Evolutionary conservation across 1,284 basidiomycete species (phyloP), one percentile per base, ranked within the genome.

Genomic region (Athelia psychrophila): DNA sequence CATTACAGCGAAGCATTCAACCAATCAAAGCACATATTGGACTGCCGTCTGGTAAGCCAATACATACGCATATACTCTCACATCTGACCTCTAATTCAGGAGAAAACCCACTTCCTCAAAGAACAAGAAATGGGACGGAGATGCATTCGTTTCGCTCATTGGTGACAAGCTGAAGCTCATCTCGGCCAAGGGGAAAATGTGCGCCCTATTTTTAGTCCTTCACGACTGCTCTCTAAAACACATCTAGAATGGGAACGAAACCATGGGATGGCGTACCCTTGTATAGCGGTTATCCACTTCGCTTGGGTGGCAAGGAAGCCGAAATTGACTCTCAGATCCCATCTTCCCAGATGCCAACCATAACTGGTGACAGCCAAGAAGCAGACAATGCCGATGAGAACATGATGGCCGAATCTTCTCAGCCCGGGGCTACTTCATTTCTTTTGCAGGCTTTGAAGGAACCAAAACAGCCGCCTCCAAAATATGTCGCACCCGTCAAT

Each of bases 101-200:
- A 78, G 93, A 22, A 90, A 87, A 60, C 84, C 83, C 6, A 87
- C 91, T 62, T 74, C 73, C 20, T 86, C 80, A 67, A 95, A 94
- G 71, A 83, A 94, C 64, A 93, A 93, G 67, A 93, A 86, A 1
- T 95, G 93, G 93, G 92, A 95, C 59, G 90, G 88, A 2, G 86
- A 88, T 59, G 86, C 79, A 3, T 88, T 76, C 60, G 70, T 91
- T 15, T 78, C 79, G 22, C 69, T 74, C 35, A 64, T 68, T 36
- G 76, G 71, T 6, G 75, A 75, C 9, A 80, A 77, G 54, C 62
- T 87, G 16, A 80, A 76, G 1, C 75, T 91, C 67, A 70, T 88
- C 24, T 83, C 84, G 2, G 88, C 91, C 56, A 76, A 77, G 48
- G 88, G 88, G 13, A 81, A 84, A 69, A 67, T 81, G 89, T 90